Evolutionary conservation across 2,329 filamentous ascomycete species (phyloP).

Genomic region (Epichloe hybrida): DNA sequence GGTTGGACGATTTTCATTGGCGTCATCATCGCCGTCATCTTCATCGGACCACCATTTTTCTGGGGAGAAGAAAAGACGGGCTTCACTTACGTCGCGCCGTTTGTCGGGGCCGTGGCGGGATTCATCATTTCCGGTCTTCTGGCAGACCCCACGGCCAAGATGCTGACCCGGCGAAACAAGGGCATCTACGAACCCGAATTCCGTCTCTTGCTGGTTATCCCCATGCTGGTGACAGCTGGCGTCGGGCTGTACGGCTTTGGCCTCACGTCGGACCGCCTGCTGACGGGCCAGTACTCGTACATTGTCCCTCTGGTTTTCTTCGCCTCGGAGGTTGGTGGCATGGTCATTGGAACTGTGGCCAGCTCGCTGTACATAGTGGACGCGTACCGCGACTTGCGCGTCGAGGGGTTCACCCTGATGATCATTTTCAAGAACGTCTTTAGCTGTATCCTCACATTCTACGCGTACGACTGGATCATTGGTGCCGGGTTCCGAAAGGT

Average conservation of each 20-base stretch:
- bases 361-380: constrained; percentile 84
- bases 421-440: constrained; percentile 94
- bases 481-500: constrained; percentile 42
- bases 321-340: constrained; percentile 69
- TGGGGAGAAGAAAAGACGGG: constrained; percentile 72
- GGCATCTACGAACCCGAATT: constrained; percentile 90
- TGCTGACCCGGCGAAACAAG: constrained; percentile 58
- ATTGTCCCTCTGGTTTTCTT: constrained; percentile 70
- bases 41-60: constrained; percentile 67
- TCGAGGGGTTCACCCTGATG: constrained; percentile 82
- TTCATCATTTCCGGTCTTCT: constrained; percentile 63
- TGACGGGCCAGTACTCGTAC: constrained; percentile 48
- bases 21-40: constrained; percentile 68
- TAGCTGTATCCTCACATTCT: constrained; percentile 72
- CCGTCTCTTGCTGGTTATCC: constrained; percentile 67
- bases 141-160: constrained; percentile 57
- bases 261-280: constrained; percentile 50
- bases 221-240: constrained; percentile 65
- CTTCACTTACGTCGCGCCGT: constrained; percentile 77
- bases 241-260: constrained; percentile 79
- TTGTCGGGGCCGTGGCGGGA: constrained; percentile 68
- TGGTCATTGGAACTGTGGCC: constrained; percentile 83
- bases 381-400: constrained; percentile 72
- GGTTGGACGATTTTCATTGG: constrained; percentile 94
- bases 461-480: constrained; percentile 72